Base-by-base conservation (phyloP, 805 yeast genomes). In the Grigorovia humatica region DNA sequence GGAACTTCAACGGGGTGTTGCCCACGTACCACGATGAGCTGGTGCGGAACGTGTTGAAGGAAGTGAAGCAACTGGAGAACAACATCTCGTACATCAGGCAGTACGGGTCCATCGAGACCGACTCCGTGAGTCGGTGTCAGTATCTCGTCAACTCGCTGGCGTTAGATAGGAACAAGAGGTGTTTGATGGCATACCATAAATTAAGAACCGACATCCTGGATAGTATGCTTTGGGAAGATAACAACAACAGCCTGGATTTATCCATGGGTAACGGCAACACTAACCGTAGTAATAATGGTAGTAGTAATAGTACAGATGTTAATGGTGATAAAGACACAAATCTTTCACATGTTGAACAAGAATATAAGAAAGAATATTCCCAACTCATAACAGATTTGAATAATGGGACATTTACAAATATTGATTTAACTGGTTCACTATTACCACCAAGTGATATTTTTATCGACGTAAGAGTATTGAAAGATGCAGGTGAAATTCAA, bases 401-500 rank as follows among this genome's bases (percentile, higher is more conserved):
- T 62, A 86, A 93, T 9, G 65, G 68, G 35, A 78, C 79, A 4
- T 80, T 88, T 69, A 77, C 87, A 0, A 96, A 89, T 57, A 70
- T 91, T 17, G 99, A 93, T 62, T 70, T 93, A 27, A 80, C 91
- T 30, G 98, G 97, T 0, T 81, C 87, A n/a, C 63, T 93, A 57
- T 86, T 79, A 20, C 99, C 99, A 0, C 98, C 99, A 1, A 79
- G 78, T 41, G 95, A 88, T 58, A 85, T 93, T 30, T 93, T 91
- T 59, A 86, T 91, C 9, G 99, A 91, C 62, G 98, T 93, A 4
- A 73, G 99, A 52, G 98, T 91, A 8, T 69, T 91, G 49, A 85
- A 85, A 64, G 95, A 91, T 61, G 97, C 96, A 0, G 99, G 99
- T 1, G 98, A 93, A 64, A 88, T 91, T 40, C 96, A 90, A 63